Conservation (phyloP, 768 basidiomycete genomes). For the Leucosporidium scottii region DNA sequence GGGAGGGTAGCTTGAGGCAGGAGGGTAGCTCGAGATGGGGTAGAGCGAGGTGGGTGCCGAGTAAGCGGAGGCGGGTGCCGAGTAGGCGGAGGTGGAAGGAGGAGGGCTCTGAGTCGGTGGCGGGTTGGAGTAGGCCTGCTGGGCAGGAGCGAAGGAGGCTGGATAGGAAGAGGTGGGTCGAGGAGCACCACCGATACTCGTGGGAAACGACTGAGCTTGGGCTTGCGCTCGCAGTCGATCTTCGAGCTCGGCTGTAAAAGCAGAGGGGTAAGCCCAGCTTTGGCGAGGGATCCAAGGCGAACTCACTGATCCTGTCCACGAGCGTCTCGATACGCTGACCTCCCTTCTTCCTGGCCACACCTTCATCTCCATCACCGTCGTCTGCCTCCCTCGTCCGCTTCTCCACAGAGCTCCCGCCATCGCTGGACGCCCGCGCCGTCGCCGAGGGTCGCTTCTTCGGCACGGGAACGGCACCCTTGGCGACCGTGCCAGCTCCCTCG, state of each 20-base stretch:
- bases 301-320: conserved; percentile 2
- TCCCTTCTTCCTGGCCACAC: background rate
- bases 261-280: background rate
- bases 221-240: conserved; percentile 11
- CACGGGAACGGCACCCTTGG: background rate
- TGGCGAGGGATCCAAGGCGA: background rate
- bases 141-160: background rate
- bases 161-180: conserved; percentile 1
- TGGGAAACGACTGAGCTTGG: conserved; percentile 13
- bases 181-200: background rate
- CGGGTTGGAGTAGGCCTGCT: background rate
- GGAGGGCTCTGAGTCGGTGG: background rate
- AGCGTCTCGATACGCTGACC: conserved; percentile 11
- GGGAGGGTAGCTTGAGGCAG: background rate
- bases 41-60: background rate
- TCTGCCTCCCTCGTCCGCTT: background rate
- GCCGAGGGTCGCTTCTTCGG: background rate
- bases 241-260: conserved; percentile 15
- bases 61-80: background rate
- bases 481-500: conserved; percentile 26
- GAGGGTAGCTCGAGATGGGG: background rate
- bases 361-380: background rate
- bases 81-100: background rate
- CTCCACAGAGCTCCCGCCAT: background rate
- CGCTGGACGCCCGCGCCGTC: background rate